Conservation (phyloP, 495 filamentous ascomycete genomes). For the Terfezia boudieri region DNA sequence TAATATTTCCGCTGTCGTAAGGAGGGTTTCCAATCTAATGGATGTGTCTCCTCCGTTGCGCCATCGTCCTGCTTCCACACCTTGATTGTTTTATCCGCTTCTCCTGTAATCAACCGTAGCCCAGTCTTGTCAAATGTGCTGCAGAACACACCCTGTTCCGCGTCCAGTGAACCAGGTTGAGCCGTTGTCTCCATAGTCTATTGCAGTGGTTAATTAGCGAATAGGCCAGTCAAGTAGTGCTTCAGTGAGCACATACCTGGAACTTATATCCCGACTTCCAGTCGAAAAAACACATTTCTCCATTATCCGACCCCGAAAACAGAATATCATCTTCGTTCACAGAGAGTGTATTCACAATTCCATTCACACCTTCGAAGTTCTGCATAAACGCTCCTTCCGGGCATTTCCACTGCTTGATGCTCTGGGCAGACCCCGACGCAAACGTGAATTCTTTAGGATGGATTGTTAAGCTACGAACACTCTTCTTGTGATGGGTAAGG, state of each 20-base stretch:
- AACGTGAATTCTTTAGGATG: slow-evolving; percentile 96
- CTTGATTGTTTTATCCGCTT: slow-evolving; percentile 97
- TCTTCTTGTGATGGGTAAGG: slow-evolving; percentile 96
- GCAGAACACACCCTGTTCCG: slow-evolving; percentile 83
- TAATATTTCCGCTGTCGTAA: slow-evolving; percentile 21
- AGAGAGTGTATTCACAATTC: slow-evolving; percentile 83
- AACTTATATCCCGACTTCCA: slow-evolving; percentile 93
- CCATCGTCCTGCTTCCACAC: slow-evolving; percentile 82
- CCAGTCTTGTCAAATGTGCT: slow-evolving; percentile 79
- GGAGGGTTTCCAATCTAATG: slow-evolving; percentile 79
- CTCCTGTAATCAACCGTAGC: slow-evolving; percentile 71
- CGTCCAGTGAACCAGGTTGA: slow-evolving; percentile 83
- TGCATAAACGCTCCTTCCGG: slow-evolving; percentile 98
- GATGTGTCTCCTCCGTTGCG: slow-evolving; percentile 78
- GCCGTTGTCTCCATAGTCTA: slow-evolving; percentile 73
- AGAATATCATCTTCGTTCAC: slow-evolving; percentile 89
- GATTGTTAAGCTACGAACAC: slow-evolving; percentile 60
- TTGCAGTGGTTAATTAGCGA: neutral
- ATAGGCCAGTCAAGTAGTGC: too few species aligned
- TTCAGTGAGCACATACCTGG: slow-evolving; percentile 1
- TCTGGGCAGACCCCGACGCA: slow-evolving; percentile 67
- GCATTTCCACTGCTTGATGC: slow-evolving; percentile 99
- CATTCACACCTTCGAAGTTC: slow-evolving; percentile 92
- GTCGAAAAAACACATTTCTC: slow-evolving; percentile 94
- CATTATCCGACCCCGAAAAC: slow-evolving; percentile 90